Percentiles rank a stretch among this genome's conserved stretches.
These are phyloP conservation scores for Talaromyces islandicus DNA, from an alignment of 2,329 filamentous ascomycete genomes.

Conservation along the genomic window DNA sequence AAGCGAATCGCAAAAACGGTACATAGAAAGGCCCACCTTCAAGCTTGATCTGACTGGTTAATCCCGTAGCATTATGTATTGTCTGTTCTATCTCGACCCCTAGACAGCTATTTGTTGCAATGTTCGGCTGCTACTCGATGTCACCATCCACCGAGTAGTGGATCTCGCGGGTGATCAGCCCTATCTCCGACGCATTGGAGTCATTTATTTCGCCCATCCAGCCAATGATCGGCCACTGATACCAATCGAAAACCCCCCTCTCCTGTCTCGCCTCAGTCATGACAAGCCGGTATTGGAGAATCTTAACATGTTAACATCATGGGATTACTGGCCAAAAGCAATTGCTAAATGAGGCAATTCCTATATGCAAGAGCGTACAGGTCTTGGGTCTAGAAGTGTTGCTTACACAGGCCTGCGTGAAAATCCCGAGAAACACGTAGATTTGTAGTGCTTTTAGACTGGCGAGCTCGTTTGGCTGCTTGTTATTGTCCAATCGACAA, in stretches of 20 bases:
- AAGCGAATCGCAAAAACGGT: no score
- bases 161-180: constrained; percentile 45
- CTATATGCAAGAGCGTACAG: no score
- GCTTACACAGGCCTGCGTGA: background rate
- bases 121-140: constrained; percentile 46
- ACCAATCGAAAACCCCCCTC: constrained; percentile 25
- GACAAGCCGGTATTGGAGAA: no score
- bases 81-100: no score
- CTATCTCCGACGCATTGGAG: constrained; percentile 37
- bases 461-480: background rate
- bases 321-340: no score
- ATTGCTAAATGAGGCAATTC: no score
- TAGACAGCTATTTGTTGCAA: no score
- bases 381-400: background rate
- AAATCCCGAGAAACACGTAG: background rate
- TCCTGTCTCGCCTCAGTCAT: constrained; percentile 13
- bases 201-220: constrained; percentile 43
- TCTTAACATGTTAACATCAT: no score
- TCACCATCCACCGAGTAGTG: constrained; percentile 46
- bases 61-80: no score
- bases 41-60: no score
- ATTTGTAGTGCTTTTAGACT: background rate
- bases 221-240: constrained; percentile 4
- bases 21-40: no score
- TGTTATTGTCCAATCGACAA: background rate